phyloP scores from a whole-genome alignment of 345 rosid species.

The Salix arbutifolia region DNA sequence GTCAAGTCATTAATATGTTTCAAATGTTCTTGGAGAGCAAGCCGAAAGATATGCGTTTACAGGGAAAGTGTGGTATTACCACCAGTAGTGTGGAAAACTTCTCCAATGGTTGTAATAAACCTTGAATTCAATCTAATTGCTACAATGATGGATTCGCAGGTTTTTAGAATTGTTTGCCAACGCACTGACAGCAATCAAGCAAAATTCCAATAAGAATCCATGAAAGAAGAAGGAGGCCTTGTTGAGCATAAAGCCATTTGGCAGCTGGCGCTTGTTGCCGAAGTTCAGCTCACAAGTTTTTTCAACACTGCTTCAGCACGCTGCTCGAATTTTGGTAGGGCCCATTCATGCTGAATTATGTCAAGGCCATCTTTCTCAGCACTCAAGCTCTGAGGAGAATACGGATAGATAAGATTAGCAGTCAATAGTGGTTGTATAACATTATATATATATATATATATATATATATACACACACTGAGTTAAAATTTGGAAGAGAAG shows the following conservation, averaged over 20 bases:
- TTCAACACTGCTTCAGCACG: constrained; percentile 82
- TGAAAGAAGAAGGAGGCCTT: background rate
- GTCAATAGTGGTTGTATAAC: background rate
- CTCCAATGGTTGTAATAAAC: background rate
- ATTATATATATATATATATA: too few relatives aligned
- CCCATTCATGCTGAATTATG: constrained; percentile 40
- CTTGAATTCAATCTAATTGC: background rate
- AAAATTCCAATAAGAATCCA: background rate
- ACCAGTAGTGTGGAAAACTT: background rate
- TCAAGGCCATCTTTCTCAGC: constrained; percentile 29
- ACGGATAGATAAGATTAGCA: background rate
- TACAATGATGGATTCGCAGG: constrained; percentile 2
- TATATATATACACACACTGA: too few relatives aligned
- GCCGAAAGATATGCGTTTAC: background rate
- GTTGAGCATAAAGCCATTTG: background rate
- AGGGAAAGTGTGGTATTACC: background rate
- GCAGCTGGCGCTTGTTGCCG: background rate
- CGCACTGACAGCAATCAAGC: background rate
- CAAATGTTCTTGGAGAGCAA: background rate
- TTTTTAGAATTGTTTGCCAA: background rate
- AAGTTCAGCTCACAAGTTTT: constrained; percentile 52
- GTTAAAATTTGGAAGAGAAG: background rate
- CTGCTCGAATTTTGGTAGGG: constrained; percentile 84
- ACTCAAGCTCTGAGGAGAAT: constrained; percentile 58
- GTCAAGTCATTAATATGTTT: background rate